Evolutionary conservation across 306 rosid species (phyloP), one percentile per base, ranked within the genome.

Genomic region (Vigna unguiculata): DNA sequence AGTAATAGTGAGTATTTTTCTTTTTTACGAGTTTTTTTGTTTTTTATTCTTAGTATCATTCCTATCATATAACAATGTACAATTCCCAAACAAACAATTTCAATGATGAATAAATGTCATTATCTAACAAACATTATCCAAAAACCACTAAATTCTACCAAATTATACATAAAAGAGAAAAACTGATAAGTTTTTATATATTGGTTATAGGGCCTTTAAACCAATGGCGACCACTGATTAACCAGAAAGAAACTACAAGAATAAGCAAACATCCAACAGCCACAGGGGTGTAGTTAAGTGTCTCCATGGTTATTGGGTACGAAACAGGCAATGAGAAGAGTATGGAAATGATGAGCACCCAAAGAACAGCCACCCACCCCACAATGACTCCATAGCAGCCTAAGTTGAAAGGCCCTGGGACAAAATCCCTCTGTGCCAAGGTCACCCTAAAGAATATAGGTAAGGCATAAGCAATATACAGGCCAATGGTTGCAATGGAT

Each of bases 381-480:
- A 95, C 79, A 15, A 88, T 10, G 28, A 89, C 25, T 7, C 97
- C 93, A 0, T 78, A 95, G 41, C 85, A 83, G 14, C 97, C 98
- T 78, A 95, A 82, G 85, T 88, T 88, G 91, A 92, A 92, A 52
- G 99, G 99, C 61, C 99, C 97, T 0, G 87, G 84, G 40, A 81
- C 48, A 43, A 92, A 91, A 55, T 84, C 82, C 57, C 85, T 92
- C 78, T 45, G 82, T 24, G 99, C 97, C 90, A 95, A 72, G 19
- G 97, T 95, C 69, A 95, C 97, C 72, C 97, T 87, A 43, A 90
- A 88, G 85, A 92, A 91, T 78, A 95, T 95, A 34, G 99, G 99
- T 6, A 95, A 43, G 15, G 96, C 99, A 87, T 95, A 95, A 24
- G 93, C 96, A 82, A 95, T 95, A 72, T 92, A 95, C 58, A 92